Evolutionary conservation across 2,329 filamentous ascomycete species (phyloP).

Genomic region (Fusarium dlaminii): DNA sequence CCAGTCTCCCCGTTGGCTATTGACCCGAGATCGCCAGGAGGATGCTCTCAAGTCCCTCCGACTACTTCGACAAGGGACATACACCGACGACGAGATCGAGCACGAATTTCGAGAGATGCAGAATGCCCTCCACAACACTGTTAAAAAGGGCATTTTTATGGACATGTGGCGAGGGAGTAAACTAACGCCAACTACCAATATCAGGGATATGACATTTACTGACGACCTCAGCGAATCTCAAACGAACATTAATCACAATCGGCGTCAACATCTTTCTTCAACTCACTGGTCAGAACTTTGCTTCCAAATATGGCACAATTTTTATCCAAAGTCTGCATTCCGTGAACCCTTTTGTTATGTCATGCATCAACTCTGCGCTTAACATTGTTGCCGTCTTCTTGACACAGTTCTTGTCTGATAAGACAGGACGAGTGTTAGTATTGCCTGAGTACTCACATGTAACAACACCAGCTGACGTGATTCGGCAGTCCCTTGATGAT

Average conservation of each 20-base stretch:
- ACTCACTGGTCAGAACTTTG: slow-evolving; percentile 44
- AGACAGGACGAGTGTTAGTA: slow-evolving; percentile 1
- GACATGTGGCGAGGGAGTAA: slow-evolving; percentile 3
- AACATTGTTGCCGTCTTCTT: slow-evolving; percentile 25
- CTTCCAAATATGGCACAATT: slow-evolving; percentile 44
- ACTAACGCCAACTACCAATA: not conserved
- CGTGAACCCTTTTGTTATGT: slow-evolving; percentile 43
- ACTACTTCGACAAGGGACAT: slow-evolving; percentile 37
- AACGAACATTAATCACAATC: slow-evolving; percentile 39
- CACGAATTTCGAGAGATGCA: slow-evolving; percentile 24
- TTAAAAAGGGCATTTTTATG: not conserved
- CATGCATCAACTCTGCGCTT: slow-evolving; percentile 33
- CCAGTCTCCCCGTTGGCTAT: slow-evolving; percentile 46
- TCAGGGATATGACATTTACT: not conserved
- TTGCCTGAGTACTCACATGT: not conserved
- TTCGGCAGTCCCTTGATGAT: slow-evolving; percentile 38
- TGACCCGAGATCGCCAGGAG: slow-evolving; percentile 37
- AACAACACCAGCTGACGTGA: not conserved
- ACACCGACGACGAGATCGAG: slow-evolving; percentile 38
- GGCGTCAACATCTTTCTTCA: slow-evolving; percentile 47
- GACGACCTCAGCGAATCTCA: slow-evolving; percentile 14
- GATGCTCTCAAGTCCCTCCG: slow-evolving; percentile 43
- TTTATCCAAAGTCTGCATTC: slow-evolving; percentile 44
- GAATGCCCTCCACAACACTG: not conserved
- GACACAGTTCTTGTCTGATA: not conserved